Conservation (phyloP, 2,329 filamentous ascomycete species). For the Calonectria honghensis region DNA sequence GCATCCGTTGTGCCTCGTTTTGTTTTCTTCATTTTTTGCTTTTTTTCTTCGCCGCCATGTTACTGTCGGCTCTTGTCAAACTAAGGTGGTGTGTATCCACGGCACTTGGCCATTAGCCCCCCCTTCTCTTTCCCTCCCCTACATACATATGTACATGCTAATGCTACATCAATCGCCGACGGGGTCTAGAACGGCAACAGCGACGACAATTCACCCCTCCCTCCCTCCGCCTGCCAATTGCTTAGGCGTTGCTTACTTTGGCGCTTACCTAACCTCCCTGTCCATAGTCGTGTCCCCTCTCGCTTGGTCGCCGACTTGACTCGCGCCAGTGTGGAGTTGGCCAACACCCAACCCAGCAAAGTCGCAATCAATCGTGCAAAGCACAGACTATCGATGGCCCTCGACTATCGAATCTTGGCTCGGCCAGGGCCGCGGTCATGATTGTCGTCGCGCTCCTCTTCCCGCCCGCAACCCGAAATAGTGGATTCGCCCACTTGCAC, state of each 20-base stretch:
- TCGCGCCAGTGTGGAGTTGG: slow-evolving; percentile 2
- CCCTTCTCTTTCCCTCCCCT: too few species aligned
- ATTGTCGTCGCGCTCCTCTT: slow-evolving; percentile 3
- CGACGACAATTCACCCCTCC: neutral
- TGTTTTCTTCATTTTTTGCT: neutral
- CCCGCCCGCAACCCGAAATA: neutral
- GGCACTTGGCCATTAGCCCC: neutral
- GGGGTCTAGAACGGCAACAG: neutral
- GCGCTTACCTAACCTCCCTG: neutral
- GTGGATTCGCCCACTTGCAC: neutral
- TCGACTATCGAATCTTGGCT: slow-evolving; percentile 22
- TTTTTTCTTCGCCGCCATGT: neutral
- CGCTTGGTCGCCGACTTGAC: slow-evolving; percentile 1
- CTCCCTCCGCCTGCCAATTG: neutral
- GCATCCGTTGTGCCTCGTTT: neutral
- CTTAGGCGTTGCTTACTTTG: neutral
- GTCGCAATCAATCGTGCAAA: slow-evolving; percentile 13
- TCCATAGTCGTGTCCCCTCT: neutral
- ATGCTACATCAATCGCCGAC: neutral
- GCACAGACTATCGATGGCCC: slow-evolving; percentile 26
- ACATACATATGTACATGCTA: neutral
- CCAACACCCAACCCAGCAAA: slow-evolving; percentile 1
- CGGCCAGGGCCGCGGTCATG: slow-evolving; percentile 13
- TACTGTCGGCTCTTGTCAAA: slow-evolving; percentile 20
- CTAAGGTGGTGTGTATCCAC: slow-evolving; percentile 15